These are phyloP conservation scores for Xylaria nigripes DNA, from an alignment of 495 filamentous ascomycete species.

Conservation along the genomic window DNA sequence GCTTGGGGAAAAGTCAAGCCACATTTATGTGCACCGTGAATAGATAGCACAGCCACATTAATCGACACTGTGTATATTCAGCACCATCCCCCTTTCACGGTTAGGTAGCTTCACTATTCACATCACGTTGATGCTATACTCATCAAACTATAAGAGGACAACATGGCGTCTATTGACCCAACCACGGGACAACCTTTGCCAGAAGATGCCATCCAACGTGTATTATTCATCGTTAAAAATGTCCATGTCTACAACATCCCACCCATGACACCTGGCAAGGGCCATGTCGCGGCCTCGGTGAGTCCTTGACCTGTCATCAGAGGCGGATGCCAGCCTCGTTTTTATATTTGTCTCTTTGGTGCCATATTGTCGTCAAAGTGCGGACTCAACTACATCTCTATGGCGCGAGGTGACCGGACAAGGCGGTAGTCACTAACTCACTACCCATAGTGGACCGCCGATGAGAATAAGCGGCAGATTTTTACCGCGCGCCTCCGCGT, in stretches of 20 bases:
- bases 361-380: too few relatives aligned
- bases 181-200: conserved; percentile 50
- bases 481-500: conserved; percentile 76
- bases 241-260: conserved; percentile 80
- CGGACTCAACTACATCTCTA: not conserved
- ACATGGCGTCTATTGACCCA: conserved; percentile 47
- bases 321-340: not conserved
- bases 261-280: conserved; percentile 58
- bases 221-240: conserved; percentile 59
- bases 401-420: not conserved
- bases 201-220: conserved; percentile 64
- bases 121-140: not conserved
- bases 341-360: not conserved
- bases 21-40: not conserved
- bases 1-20: not conserved
- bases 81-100: not conserved
- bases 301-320: not conserved
- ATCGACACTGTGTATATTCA: not conserved
- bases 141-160: not conserved
- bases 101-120: not conserved
- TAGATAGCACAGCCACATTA: not conserved
- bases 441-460: conserved; percentile 54
- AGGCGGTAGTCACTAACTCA: conserved; percentile 5
- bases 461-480: conserved; percentile 58
- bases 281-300: conserved; percentile 55